Conservation (phyloP, 169 alveolate genomes). For the Toxoplasma gondii region DNA sequence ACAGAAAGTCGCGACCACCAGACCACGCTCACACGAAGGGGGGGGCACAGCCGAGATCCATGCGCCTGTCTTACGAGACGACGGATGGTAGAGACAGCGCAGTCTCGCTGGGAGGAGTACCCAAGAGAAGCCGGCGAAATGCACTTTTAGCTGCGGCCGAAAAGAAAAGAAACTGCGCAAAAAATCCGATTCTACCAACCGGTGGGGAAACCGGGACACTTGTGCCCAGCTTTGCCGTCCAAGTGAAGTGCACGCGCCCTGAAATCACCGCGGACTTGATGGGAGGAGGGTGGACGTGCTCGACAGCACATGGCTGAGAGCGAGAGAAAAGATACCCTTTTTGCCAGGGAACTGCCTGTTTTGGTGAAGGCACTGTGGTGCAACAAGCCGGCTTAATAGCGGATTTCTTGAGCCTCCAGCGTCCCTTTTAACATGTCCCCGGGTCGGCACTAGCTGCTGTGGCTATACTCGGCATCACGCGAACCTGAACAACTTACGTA, state of each 20-base stretch:
- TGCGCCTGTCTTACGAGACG: background rate
- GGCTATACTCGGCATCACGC: no score
- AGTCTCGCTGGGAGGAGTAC: background rate
- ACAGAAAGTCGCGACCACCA: background rate
- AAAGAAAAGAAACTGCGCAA: background rate
- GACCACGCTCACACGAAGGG: background rate
- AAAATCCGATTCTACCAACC: background rate
- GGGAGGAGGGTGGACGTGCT: slow-evolving; percentile 8
- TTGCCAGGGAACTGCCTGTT: background rate
- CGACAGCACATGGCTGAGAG: background rate
- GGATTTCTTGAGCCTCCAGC: no score
- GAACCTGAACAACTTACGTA: no score
- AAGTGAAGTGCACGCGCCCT: background rate
- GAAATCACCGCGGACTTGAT: background rate
- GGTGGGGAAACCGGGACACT: background rate
- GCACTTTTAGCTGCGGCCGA: background rate
- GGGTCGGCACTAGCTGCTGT: no score
- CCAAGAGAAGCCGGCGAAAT: background rate
- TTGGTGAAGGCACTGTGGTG: no score
- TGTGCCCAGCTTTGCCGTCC: background rate
- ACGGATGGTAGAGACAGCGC: background rate
- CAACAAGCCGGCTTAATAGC: no score
- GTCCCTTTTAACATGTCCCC: no score
- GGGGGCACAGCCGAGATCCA: background rate
- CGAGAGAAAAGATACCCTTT: background rate